Evolutionary conservation across 2,329 filamentous ascomycete genomes (phyloP), one percentile per base, ranked within the genome.

Genomic region (Colletotrichum tanaceti): DNA sequence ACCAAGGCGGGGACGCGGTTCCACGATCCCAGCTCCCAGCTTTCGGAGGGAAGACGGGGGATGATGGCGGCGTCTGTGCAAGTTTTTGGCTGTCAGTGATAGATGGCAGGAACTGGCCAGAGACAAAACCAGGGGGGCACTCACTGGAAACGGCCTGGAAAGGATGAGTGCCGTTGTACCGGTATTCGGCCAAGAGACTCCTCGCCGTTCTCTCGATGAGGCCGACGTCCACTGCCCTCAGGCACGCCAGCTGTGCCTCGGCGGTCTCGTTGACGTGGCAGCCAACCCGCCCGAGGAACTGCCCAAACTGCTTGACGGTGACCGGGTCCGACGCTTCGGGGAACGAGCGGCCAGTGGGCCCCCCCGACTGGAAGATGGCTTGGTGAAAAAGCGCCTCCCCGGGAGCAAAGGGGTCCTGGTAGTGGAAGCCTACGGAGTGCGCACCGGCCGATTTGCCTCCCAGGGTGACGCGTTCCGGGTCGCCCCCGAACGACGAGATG

Each of bases 391-490:
- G 66, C 46, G 77, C 72, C 6, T 74, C 72, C 3, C 74, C 77
- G 4, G 32, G 24, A 2, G 28, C 10, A 16, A 80, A 81, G 47
- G 79, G 80, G 58, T 80, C 78, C 41, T 79, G 80, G 41, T 80
- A 79, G 55, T 79, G 77, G 2, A 80, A 78, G 7, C 78, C 79
- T 0, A 79, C 77, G 0, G 79, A 79, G 64, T 80, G 79, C 9
- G 76, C 72, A 54, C 88, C 87, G 0, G 87, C 86, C 11, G 82
- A 85, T 68, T 87, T 84, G 0, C 88, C 87, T 65, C 82, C 82
- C 20, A 89, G 81, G 0, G 85, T 87, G 0, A 90, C 84, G 7
- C 83, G 80, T 1, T 74, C 71, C 0, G 81, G 80, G 60, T 89
- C 82, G 3, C 87, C 86, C 0, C 87, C 86, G 61, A 89, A 89